phyloP scores from a whole-genome alignment of 1,284 basidiomycete species.

The Moesziomyces antarcticus region DNA sequence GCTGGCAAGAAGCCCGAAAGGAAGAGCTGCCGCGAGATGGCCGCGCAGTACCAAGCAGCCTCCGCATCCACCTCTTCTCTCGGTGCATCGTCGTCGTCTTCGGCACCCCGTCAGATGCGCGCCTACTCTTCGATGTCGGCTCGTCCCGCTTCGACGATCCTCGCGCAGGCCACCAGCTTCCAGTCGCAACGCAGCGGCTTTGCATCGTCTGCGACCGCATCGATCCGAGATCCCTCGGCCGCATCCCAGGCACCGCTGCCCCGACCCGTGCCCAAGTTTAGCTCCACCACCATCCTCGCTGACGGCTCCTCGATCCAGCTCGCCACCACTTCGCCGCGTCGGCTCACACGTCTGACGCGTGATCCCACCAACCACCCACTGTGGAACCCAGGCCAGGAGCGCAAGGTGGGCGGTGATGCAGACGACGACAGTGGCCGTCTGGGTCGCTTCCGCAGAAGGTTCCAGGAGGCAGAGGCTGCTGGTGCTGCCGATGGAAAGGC shows the following conservation, averaged over 20 bases:
- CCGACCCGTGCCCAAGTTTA: slow-evolving; percentile 61
- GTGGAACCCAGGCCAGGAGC: slow-evolving; percentile 62
- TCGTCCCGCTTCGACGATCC: slow-evolving; percentile 14
- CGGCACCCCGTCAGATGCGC: slow-evolving; percentile 25
- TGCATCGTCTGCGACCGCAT: slow-evolving; percentile 14
- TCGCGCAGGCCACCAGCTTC: slow-evolving; percentile 21
- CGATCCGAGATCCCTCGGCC: slow-evolving; percentile 36
- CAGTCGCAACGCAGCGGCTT: slow-evolving; percentile 27
- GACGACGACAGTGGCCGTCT: slow-evolving; percentile 64
- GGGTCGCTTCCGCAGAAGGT: slow-evolving; percentile 63
- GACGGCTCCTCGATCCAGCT: slow-evolving; percentile 66
- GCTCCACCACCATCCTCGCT: slow-evolving; percentile 58
- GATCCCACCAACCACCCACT: slow-evolving; percentile 66
- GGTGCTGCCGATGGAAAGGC: slow-evolving; percentile 15
- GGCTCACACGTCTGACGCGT: slow-evolving; percentile 53
- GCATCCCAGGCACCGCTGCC: slow-evolving; percentile 40
- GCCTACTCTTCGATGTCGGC: slow-evolving; percentile 32
- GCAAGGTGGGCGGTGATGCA: slow-evolving; percentile 52
- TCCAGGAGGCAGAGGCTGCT: slow-evolving; percentile 47
- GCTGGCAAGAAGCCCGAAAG: slow-evolving; percentile 53
- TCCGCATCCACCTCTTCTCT: slow-evolving; percentile 23
- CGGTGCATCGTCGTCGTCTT: slow-evolving; percentile 32
- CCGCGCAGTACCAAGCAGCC: slow-evolving; percentile 36
- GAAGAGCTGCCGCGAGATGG: slow-evolving; percentile 46
- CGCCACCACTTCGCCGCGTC: slow-evolving; percentile 62